Base-by-base conservation (phyloP, 371 early-diverging fungal species). In the Entomophthora muscae region DNA sequence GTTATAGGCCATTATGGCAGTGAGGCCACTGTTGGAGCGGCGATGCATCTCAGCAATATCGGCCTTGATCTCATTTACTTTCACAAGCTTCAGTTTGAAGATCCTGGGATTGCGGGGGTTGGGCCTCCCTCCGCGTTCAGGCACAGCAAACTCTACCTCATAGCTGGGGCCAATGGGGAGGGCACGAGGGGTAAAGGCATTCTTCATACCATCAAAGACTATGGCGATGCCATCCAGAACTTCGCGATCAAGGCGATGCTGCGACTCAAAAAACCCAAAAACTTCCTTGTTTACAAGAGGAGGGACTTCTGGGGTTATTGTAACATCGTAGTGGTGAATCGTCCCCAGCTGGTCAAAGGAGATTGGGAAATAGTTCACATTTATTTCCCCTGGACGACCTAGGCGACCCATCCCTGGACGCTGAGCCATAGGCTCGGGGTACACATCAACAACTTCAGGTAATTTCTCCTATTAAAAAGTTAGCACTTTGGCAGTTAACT, bases 1-100 rank as follows among this genome's bases (percentile, higher is more conserved):
- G 57, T 89, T 89, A 27, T 88, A 69, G 0, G 83, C 86, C 63
- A 68, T 73, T 56, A 88, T 77, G 30, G 81, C 78, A 13, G 81
- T 76, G 33, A 74, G 67, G 29, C 66, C 63, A 29, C 71, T 70
- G 79, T 61, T 22, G 66, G 64, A 42, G 63, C 65, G 23, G 74
- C 66, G 62, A 73, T 69, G 55, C 75, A 67, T 1, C 68, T 67
- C 3, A 57, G 27, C 29, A 28, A 57, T 57, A 26, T 57, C 57
- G 23, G 31, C 22, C 29, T 12, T 12, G 7, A 57, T 29, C 29
- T 57, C 57, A 31, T 28, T 57, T 12, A 57, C 57, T 22, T 57
- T n/a, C 27, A 57, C 10, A 7, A 57, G 27, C 22, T 57, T 57
- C 3, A 57, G 12, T 28, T 57, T 57, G 22, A 57, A 57, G 3